phyloP scores from a whole-genome alignment of 176 grass and related monocot species.

The Paspalum notatum region DNA sequence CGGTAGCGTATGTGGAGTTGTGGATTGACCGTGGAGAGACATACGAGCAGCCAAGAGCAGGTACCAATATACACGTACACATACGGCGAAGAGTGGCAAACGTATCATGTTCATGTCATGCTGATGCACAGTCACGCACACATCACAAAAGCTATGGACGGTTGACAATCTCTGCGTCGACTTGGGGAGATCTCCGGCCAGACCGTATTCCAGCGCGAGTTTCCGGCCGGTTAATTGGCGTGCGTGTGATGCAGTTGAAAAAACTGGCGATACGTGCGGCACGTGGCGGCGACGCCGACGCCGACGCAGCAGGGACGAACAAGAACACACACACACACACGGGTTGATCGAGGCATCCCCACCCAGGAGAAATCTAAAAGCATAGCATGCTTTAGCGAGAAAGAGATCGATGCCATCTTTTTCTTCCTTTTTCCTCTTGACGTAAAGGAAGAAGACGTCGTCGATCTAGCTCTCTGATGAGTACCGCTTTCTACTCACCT shows the following conservation, averaged over 20 bases:
- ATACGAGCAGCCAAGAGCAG: neutral
- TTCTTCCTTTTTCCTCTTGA: neutral
- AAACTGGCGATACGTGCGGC: slow-evolving; percentile 4
- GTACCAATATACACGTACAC: neutral
- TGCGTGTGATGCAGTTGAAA: slow-evolving; percentile 25
- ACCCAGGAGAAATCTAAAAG: neutral
- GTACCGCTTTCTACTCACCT: slow-evolving; percentile 28
- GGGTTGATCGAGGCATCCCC: slow-evolving; percentile 6
- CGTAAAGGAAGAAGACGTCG: neutral
- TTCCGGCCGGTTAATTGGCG: neutral
- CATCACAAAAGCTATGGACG: neutral
- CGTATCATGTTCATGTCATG: slow-evolving; percentile 15
- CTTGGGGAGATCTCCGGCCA: neutral
- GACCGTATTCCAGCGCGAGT: neutral
- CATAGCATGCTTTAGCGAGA: neutral
- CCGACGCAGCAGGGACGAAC: neutral
- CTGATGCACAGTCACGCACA: too few relatives aligned
- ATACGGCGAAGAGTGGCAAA: neutral
- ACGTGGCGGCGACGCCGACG: neutral
- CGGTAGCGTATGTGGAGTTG: too few relatives aligned
- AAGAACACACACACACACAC: neutral
- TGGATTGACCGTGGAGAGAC: neutral
- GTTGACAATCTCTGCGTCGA: neutral
- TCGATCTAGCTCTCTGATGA: neutral
- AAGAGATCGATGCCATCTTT: neutral